These are phyloP conservation scores for Apodospora peruviana DNA, from an alignment of 495 filamentous ascomycete species.

Conservation along the genomic window DNA sequence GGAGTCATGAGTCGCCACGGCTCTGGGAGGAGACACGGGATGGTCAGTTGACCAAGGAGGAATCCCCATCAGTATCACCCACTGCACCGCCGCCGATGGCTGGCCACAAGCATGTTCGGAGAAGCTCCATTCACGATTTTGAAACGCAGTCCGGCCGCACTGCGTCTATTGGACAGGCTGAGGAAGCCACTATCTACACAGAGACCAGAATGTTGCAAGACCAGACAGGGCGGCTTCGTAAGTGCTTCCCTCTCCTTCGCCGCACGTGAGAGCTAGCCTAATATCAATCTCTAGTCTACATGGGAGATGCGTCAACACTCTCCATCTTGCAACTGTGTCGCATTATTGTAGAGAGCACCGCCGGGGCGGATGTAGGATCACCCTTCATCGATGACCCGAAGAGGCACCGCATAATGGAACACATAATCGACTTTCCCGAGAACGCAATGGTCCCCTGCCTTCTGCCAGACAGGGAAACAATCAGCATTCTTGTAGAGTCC, in stretches of 20 bases:
- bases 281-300: slow-evolving; percentile 45
- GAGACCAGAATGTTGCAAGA: slow-evolving; percentile 56
- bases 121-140: slow-evolving; percentile 29
- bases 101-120: slow-evolving; percentile 13
- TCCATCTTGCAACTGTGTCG: slow-evolving; percentile 68
- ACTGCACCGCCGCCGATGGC: slow-evolving; percentile 12
- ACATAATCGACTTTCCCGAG: slow-evolving; percentile 43
- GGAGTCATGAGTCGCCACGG: slow-evolving; percentile 9
- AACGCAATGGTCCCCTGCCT: slow-evolving; percentile 40
- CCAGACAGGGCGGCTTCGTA: slow-evolving; percentile 49
- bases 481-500: slow-evolving; percentile 48
- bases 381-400: slow-evolving; percentile 65
- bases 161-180: slow-evolving; percentile 43
- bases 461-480: slow-evolving; percentile 50
- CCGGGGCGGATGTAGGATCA: slow-evolving; percentile 47
- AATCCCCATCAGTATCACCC: slow-evolving; percentile 17
- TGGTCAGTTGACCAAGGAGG: slow-evolving; percentile 7
- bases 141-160: slow-evolving; percentile 48
- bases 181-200: slow-evolving; percentile 54
- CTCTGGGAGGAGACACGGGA: slow-evolving; percentile 20
- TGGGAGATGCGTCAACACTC: slow-evolving; percentile 68
- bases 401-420: slow-evolving; percentile 64
- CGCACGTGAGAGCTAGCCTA: background rate
- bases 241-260: slow-evolving; percentile 20
- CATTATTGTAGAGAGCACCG: slow-evolving; percentile 63